These are phyloP conservation scores for Aspergillus puulaauensis DNA, from an alignment of 2,329 filamentous ascomycete species.

Conservation along the genomic window DNA sequence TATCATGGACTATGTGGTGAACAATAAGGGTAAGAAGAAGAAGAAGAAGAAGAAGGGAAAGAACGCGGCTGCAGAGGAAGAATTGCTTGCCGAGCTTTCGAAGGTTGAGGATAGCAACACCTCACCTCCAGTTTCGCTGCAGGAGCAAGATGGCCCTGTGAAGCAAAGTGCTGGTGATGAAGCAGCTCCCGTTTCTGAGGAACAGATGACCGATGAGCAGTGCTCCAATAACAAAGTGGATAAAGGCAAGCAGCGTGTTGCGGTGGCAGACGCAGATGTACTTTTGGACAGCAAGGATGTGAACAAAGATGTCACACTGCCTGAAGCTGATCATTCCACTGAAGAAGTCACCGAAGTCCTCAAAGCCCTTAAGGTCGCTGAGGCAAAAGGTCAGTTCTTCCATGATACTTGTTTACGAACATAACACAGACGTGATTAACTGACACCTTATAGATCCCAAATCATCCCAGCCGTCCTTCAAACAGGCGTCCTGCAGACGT, in stretches of 20 bases:
- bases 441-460: neutral
- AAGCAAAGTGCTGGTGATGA: neutral
- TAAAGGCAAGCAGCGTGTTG: conserved; percentile 1
- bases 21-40: conserved; percentile 9
- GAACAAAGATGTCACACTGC: neutral
- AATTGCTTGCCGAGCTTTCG: neutral
- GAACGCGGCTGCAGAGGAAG: neutral
- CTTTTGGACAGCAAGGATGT: neutral
- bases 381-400: neutral
- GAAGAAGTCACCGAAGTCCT: neutral
- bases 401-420: neutral
- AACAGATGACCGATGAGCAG: neutral
- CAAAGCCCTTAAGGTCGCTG: neutral
- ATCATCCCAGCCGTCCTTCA: neutral
- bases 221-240: neutral
- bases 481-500: neutral
- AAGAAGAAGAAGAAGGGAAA: conserved; percentile 9
- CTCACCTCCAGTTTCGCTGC: neutral
- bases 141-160: neutral
- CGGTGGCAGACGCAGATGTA: neutral
- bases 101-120: neutral
- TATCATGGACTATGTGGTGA: conserved; percentile 6
- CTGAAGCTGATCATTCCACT: neutral
- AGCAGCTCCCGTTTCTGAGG: neutral
- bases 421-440: neutral